These are phyloP conservation scores for Cetradonia linearis DNA, from an alignment of 495 filamentous ascomycete species.

Conservation along the genomic window DNA sequence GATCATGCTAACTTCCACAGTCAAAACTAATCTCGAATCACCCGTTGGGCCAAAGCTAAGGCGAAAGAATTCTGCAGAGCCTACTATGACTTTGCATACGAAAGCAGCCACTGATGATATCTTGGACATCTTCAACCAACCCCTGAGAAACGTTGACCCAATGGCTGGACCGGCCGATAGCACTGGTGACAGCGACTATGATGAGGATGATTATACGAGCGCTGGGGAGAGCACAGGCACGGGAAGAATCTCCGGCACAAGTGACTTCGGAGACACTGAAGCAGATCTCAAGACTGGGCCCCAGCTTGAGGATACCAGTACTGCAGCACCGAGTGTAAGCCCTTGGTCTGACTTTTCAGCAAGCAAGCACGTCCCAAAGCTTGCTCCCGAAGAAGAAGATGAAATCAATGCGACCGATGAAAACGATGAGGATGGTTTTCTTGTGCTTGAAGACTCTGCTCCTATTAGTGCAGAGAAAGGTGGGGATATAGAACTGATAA, in stretches of 20 bases:
- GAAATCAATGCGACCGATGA: slow-evolving; percentile 1
- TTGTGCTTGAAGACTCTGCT: slow-evolving; percentile 19
- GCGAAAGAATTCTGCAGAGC: slow-evolving; percentile 64
- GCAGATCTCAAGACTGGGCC: slow-evolving; percentile 25
- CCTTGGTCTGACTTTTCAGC: slow-evolving; percentile 82
- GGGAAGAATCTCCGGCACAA: slow-evolving; percentile 52
- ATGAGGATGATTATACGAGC: slow-evolving; percentile 69
- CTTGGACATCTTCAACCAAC: slow-evolving; percentile 92
- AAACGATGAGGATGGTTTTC: slow-evolving; percentile 6
- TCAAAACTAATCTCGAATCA: slow-evolving; percentile 86
- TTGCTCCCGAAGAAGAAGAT: slow-evolving; percentile 23
- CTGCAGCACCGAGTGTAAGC: slow-evolving; percentile 53
- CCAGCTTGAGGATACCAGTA: slow-evolving; percentile 32
- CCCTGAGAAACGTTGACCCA: slow-evolving; percentile 49
- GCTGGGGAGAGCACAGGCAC: slow-evolving; percentile 75
- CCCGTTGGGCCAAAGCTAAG: slow-evolving; percentile 67
- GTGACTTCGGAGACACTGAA: slow-evolving; percentile 57
- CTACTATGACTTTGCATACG: slow-evolving; percentile 96
- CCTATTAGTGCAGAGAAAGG: slow-evolving; percentile 14
- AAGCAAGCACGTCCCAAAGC: slow-evolving; percentile 55
- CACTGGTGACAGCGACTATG: slow-evolving; percentile 46
- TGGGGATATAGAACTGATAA: slow-evolving; percentile 26
- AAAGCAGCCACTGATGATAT: slow-evolving; percentile 94
- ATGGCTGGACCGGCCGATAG: slow-evolving; percentile 34
- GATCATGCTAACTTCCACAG: slow-evolving; percentile 32